These are phyloP conservation scores for Vitis hybrid DNA, from an alignment of 177 flowering plant genomes.

Conservation along the genomic window DNA sequence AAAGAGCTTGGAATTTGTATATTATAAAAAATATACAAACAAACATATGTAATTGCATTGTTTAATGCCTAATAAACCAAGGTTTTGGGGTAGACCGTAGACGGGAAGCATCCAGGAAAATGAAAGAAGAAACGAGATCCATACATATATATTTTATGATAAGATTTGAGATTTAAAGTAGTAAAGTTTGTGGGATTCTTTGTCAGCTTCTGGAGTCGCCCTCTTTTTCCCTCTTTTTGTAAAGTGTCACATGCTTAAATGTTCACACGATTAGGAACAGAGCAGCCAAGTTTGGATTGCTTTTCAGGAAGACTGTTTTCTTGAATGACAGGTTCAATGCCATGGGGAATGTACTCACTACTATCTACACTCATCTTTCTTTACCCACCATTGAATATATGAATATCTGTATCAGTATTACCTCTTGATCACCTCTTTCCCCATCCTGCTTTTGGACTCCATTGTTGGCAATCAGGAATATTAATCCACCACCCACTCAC, in stretches of 20 bases:
- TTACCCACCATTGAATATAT: background rate
- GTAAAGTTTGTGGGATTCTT: conserved; percentile 9
- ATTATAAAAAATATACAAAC: no score
- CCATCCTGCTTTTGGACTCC: background rate
- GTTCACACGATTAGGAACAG: background rate
- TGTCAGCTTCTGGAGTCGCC: conserved; percentile 8
- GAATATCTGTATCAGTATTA: background rate
- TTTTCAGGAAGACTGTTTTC: background rate
- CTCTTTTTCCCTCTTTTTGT: background rate
- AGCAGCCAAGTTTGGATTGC: conserved; percentile 1
- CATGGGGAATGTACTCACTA: conserved; percentile 1
- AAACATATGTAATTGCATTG: no score
- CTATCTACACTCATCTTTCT: no score
- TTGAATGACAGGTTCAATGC: conserved; percentile 3
- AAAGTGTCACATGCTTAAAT: background rate
- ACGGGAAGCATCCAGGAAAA: background rate
- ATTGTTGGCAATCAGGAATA: background rate
- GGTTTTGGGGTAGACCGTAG: background rate
- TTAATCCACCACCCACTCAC: background rate
- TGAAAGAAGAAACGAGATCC: background rate
- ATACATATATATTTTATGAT: background rate
- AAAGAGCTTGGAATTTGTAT: no score
- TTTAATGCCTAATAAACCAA: background rate
- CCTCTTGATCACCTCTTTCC: background rate
- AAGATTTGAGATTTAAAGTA: background rate